A percentile compares a stretch with the other conserved stretches of the same genome.
Evolutionary conservation across 805 yeast species (phyloP).

Genomic region (Wickerhamia fluorescens): DNA sequence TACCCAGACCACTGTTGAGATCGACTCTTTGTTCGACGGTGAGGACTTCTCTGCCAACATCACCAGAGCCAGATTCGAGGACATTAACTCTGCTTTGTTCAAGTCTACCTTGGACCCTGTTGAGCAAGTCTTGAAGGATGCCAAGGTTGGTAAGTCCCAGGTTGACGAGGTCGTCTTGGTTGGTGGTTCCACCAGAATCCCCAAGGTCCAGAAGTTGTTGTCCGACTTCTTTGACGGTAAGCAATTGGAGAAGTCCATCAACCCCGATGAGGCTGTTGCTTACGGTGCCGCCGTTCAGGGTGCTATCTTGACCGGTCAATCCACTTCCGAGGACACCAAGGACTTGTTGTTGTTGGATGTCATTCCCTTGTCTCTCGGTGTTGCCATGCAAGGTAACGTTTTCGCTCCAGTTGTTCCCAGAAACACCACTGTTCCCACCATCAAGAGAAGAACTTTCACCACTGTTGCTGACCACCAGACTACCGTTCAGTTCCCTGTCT

Average conservation of each 20-base stretch:
- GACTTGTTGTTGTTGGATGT: conserved; percentile 45
- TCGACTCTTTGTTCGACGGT: conserved; percentile 44
- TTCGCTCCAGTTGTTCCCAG: conserved; percentile 46
- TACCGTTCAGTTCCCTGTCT: conserved; percentile 45
- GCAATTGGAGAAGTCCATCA: conserved; percentile 42
- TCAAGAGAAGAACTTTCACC: conserved; percentile 46
- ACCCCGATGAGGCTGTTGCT: conserved; percentile 48
- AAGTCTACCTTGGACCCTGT: conserved; percentile 45
- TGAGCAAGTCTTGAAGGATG: conserved; percentile 43
- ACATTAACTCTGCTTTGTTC: conserved; percentile 43
- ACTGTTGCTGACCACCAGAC: conserved; percentile 46
- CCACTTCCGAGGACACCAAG: conserved; percentile 43
- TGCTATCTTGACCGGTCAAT: conserved; percentile 45
- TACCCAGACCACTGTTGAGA: conserved; percentile 44
- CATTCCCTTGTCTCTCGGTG: conserved; percentile 45
- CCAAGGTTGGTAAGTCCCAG: conserved; percentile 32
- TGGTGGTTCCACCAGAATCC: conserved; percentile 49
- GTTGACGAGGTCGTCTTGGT: conserved; percentile 45
- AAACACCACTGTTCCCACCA: conserved; percentile 46
- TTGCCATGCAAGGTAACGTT: conserved; percentile 46
- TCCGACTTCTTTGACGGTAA: conserved; percentile 46
- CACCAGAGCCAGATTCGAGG: conserved; percentile 47
- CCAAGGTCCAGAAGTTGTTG: conserved; percentile 44
- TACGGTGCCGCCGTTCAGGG: conserved; percentile 48
- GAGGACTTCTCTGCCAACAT: conserved; percentile 43